phyloP scores from a whole-genome alignment of 1,284 basidiomycete species.

The Coniophora puteana region DNA sequence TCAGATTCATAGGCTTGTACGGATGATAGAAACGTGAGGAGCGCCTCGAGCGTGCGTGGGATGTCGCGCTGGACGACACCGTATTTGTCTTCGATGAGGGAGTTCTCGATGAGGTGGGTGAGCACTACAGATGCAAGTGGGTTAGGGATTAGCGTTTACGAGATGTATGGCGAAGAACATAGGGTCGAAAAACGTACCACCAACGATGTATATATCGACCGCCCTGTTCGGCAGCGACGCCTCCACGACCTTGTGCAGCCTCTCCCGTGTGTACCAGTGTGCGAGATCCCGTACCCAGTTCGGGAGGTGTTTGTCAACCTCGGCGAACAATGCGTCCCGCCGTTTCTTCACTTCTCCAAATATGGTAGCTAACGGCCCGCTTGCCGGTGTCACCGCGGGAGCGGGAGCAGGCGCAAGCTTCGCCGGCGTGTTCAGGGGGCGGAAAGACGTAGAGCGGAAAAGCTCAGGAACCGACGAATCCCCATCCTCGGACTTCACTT shows the following conservation, averaged over 20 bases:
- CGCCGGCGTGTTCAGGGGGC: too few relatives aligned
- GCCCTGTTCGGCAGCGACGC: conserved; percentile 53
- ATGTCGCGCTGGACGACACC: conserved; percentile 83
- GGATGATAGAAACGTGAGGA: conserved; percentile 61
- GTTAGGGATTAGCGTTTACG: background rate
- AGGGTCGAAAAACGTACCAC: conserved; percentile 37
- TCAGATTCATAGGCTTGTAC: conserved; percentile 62
- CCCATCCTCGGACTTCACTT: conserved; percentile 15
- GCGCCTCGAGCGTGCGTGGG: conserved; percentile 72
- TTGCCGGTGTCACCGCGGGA: conserved; percentile 26
- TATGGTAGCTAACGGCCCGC: conserved; percentile 11
- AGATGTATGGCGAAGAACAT: conserved; percentile 1
- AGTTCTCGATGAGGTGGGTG: conserved; percentile 65
- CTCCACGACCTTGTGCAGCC: conserved; percentile 49
- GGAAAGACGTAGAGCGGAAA: conserved; percentile 55
- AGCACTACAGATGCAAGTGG: conserved; percentile 46
- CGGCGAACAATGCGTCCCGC: conserved; percentile 26
- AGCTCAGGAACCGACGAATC: conserved; percentile 54
- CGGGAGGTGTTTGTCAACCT: conserved; percentile 27
- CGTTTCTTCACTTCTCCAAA: conserved; percentile 10
- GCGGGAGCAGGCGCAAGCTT: conserved; percentile 29
- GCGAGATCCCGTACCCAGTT: conserved; percentile 18
- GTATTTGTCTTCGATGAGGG: conserved; percentile 75
- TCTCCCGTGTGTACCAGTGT: conserved; percentile 57
- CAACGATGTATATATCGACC: conserved; percentile 53